Evolutionary conservation across 2,329 filamentous ascomycete genomes (phyloP).

Genomic region (Alternaria sp.): DNA sequence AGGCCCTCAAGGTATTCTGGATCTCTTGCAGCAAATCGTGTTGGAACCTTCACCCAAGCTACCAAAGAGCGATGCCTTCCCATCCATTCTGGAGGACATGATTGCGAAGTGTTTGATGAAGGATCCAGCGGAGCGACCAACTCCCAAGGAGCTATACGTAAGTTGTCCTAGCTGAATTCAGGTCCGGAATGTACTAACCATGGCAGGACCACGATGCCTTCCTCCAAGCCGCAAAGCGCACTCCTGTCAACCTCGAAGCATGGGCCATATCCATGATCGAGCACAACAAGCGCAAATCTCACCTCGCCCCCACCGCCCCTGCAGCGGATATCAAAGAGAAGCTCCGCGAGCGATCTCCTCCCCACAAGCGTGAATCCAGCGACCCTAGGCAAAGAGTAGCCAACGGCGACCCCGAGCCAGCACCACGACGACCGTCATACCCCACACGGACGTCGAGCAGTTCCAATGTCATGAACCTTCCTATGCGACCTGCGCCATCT

Average conservation of each 20-base stretch:
- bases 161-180: slow-evolving; percentile 42
- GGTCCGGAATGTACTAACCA: slow-evolving; percentile 16
- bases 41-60: slow-evolving; percentile 92
- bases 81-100: slow-evolving; percentile 92
- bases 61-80: slow-evolving; percentile 97
- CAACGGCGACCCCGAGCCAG: slow-evolving; percentile 32
- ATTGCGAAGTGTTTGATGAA: slow-evolving; percentile 95
- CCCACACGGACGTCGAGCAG: slow-evolving; percentile 53
- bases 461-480: slow-evolving; percentile 51
- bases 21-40: slow-evolving; percentile 95
- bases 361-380: slow-evolving; percentile 30
- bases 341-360: slow-evolving; percentile 44
- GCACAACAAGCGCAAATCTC: slow-evolving; percentile 92
- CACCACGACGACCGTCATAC: slow-evolving; percentile 48
- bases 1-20: slow-evolving; percentile 89
- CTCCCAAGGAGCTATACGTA: slow-evolving; percentile 91
- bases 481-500: slow-evolving; percentile 54
- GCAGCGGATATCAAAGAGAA: slow-evolving; percentile 59
- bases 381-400: slow-evolving; percentile 32
- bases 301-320: slow-evolving; percentile 81
- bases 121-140: slow-evolving; percentile 84
- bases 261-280: slow-evolving; percentile 97
- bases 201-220: slow-evolving; percentile 89
- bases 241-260: slow-evolving; percentile 88
- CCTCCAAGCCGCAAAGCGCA: slow-evolving; percentile 93